Evolutionary conservation across 1,284 basidiomycete species (phyloP).

Genomic region (Rhodotorula sp.): DNA sequence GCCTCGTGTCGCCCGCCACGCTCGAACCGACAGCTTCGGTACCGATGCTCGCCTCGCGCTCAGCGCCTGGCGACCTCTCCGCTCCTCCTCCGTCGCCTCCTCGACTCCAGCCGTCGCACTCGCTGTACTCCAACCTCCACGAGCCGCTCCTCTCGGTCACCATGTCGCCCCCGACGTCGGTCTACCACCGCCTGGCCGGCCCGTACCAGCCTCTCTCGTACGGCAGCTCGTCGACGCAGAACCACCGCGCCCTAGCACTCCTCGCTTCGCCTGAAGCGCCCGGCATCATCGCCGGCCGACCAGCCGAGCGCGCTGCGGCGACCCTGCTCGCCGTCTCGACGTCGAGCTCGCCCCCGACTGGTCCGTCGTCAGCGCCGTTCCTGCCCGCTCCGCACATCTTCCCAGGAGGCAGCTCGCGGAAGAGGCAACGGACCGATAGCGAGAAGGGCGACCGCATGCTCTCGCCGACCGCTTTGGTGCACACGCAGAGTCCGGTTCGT

Average conservation of each 20-base stretch:
- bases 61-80: not conserved
- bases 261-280: conserved; percentile 43
- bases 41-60: conserved; percentile 12
- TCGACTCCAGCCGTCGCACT: not conserved
- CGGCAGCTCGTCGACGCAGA: conserved; percentile 17
- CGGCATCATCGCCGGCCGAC: conserved; percentile 41
- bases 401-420: conserved; percentile 4
- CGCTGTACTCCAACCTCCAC: conserved; percentile 6
- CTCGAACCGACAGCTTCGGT: conserved; percentile 13
- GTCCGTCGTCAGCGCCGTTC: conserved; percentile 25
- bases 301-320: conserved; percentile 10
- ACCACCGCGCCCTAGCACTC: conserved; percentile 39
- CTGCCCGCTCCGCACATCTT: conserved; percentile 37
- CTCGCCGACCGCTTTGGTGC: conserved; percentile 29
- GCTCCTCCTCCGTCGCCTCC: not conserved
- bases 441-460: conserved; percentile 28
- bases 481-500: conserved; percentile 40
- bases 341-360: not conserved
- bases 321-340: conserved; percentile 3
- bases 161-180: conserved; percentile 43
- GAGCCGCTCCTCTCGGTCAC: conserved; percentile 23
- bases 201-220: conserved; percentile 43
- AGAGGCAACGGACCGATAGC: conserved; percentile 28
- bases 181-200: conserved; percentile 43
- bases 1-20: conserved; percentile 3